phyloP scores from a whole-genome alignment of 306 rosid genomes.

The Casuarina glauca region DNA sequence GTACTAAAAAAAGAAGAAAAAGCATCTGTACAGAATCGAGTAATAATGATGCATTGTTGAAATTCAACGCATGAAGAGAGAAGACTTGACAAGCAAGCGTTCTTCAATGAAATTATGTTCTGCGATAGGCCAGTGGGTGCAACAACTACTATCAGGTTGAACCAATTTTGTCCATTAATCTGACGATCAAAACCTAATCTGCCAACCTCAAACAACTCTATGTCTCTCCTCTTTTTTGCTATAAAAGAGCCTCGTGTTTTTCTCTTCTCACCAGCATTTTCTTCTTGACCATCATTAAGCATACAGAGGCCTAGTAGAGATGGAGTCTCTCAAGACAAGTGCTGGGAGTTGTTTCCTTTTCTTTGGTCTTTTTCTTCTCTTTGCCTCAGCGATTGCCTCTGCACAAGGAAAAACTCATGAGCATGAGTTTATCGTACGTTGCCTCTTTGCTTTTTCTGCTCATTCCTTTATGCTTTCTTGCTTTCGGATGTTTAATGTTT shows the following conservation, averaged over 20 bases:
- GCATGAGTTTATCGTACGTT: constrained; percentile 77
- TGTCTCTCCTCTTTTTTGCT: constrained; percentile 33
- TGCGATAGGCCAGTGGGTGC: constrained; percentile 69
- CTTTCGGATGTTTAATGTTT: background rate
- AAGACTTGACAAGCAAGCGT: constrained; percentile 61
- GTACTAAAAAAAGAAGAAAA: too few species aligned
- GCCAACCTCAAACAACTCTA: constrained; percentile 50
- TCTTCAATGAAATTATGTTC: constrained; percentile 23
- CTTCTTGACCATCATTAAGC: background rate
- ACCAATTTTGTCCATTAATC: constrained; percentile 40
- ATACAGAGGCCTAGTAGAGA: constrained; percentile 20
- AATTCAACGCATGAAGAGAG: constrained; percentile 27
- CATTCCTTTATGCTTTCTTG: background rate
- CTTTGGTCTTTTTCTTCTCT: constrained; percentile 52
- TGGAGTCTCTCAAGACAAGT: constrained; percentile 37
- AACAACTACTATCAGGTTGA: constrained; percentile 73
- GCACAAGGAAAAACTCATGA: constrained; percentile 59
- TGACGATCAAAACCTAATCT: constrained; percentile 66
- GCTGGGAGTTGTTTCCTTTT: constrained; percentile 26
- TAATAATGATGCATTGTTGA: constrained; percentile 15
- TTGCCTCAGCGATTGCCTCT: constrained; percentile 47
- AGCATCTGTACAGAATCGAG: background rate
- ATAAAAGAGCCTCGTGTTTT: constrained; percentile 35
- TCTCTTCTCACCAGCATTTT: constrained; percentile 22
- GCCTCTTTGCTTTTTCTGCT: background rate